These are phyloP conservation scores for Blastobotrys arbuscula DNA, from an alignment of 1,139 yeast genomes.

Conservation along the genomic window DNA sequence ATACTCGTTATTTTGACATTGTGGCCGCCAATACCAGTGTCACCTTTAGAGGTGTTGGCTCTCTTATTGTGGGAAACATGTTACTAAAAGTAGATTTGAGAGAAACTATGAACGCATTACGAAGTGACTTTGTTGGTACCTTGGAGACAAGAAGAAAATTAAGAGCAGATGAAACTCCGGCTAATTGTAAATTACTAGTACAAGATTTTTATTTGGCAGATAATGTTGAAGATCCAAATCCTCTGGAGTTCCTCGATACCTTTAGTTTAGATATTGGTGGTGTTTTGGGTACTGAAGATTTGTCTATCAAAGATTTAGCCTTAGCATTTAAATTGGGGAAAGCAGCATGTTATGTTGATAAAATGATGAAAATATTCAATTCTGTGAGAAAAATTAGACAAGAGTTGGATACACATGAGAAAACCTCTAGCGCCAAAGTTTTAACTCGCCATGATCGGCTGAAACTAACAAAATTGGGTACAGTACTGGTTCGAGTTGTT, in stretches of 20 bases:
- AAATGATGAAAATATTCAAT: constrained; percentile 16
- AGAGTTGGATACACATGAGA: constrained; percentile 4
- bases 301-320: constrained; percentile 33
- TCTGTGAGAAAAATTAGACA: constrained; percentile 16
- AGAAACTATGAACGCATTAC: constrained; percentile 14
- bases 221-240: constrained; percentile 26
- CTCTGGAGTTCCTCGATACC: constrained; percentile 32
- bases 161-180: constrained; percentile 29
- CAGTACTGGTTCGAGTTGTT: constrained; percentile 31
- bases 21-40: constrained; percentile 25
- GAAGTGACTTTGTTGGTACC: constrained; percentile 32
- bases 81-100: constrained; percentile 29
- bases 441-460: constrained; percentile 18
- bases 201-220: constrained; percentile 30
- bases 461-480: constrained; percentile 28
- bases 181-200: constrained; percentile 24
- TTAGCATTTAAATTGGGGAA: constrained; percentile 31
- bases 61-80: constrained; percentile 30
- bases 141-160: constrained; percentile 29
- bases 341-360: constrained; percentile 23
- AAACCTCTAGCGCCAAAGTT: neutral
- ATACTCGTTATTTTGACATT: constrained; percentile 29
- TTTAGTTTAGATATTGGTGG: constrained; percentile 32
- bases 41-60: constrained; percentile 24
- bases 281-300: constrained; percentile 29